Evolutionary conservation across 1,284 basidiomycete genomes (phyloP), one percentile per base, ranked within the genome.

Genomic region (Psilocybe mexicana): DNA sequence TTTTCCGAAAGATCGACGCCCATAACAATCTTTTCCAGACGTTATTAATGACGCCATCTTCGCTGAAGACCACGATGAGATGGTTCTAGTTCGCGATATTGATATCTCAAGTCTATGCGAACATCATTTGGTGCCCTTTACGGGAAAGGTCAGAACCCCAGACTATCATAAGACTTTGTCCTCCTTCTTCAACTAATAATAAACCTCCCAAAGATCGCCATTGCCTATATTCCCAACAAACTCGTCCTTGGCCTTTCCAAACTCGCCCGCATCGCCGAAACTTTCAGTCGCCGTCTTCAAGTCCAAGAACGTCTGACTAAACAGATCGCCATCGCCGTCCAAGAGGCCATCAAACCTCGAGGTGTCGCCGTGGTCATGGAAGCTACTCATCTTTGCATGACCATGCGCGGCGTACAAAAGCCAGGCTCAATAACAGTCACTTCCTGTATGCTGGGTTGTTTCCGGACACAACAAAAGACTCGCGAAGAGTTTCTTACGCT

Each of bases 301-400:
- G 96, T 99, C 11, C 97, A 99, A 76, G 97, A 99, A 75, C 88
- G 97, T 8, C 81, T 99, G 57, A 99, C 97, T 14, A 96, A 95
- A 72, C 97, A 99, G 74, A 95, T 99, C 61, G 97, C 97, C 0
- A 82, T 98, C 47, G 95, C 97, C 14, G 89, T 99, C 6, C 93
- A 98, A 72, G 96, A 99, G 73, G 97, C 97, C 11, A 96, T 99
- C 66, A 88, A 93, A 67, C 97, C 97, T 49, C 87, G 92, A 63
- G 97, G 97, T 52, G 97, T 99, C n/a, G 97, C 96, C 0, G 97
- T 99, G 61, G 97, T 99, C 28, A 97, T 98, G 91, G 95, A 98
- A 74, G 95, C 95, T 64, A 93, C 92, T 42, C 97, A 99, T 77
- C 84, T 99, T 77, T 99, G 97, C 72, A 99, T 99, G 97, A 95